A percentile compares a stretch with the other conserved stretches of the same genome.
Evolutionary conservation across 1,284 basidiomycete genomes (phyloP).

Genomic region (Gomphus sp.): DNA sequence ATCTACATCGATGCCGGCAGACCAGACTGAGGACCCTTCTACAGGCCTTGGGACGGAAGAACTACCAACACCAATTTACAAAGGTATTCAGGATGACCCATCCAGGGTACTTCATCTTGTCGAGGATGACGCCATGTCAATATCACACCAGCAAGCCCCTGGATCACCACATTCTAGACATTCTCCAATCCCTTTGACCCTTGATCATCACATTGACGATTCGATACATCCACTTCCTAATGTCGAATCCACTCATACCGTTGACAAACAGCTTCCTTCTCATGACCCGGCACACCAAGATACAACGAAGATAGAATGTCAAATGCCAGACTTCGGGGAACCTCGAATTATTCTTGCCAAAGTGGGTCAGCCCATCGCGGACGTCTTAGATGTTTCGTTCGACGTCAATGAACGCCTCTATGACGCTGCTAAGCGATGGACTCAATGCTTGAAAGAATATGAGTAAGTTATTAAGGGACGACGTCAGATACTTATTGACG

Average conservation of each 20-base stretch:
- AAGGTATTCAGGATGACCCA: neutral
- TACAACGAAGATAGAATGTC: neutral
- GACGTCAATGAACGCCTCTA: neutral
- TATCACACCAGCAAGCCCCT: neutral
- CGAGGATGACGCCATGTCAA: neutral
- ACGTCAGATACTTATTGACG: neutral
- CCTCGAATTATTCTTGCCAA: conserved; percentile 3
- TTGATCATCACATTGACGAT: neutral
- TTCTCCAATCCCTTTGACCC: neutral
- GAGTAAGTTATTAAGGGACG: neutral
- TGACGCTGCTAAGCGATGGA: neutral
- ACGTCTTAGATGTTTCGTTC: neutral
- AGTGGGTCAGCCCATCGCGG: neutral
- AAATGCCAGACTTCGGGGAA: neutral
- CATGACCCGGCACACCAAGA: neutral
- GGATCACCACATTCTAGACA: neutral
- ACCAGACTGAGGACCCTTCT: neutral
- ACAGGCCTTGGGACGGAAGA: neutral
- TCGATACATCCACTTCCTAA: neutral
- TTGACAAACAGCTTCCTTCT: neutral
- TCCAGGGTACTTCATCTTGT: no score
- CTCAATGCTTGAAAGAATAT: neutral
- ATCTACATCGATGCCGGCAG: neutral
- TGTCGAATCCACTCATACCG: neutral
- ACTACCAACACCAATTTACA: neutral